Percentiles rank a stretch among this genome's conserved stretches.
Evolutionary conservation across 306 rosid species (phyloP).

Genomic region (Cucumis cinereus): DNA sequence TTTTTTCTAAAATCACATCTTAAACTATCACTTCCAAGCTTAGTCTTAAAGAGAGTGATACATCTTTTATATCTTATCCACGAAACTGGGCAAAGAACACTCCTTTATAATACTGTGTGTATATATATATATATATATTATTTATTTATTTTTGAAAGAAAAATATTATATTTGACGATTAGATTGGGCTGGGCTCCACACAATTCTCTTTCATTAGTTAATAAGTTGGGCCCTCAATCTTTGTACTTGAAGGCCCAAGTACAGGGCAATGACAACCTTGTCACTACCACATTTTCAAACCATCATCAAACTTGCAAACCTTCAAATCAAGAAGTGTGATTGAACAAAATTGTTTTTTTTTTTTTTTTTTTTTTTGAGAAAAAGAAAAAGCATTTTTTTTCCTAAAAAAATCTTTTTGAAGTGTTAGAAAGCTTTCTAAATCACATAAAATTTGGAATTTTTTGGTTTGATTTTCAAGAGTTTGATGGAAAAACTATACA

Average conservation of each 20-base stretch:
- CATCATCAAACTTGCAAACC: not conserved
- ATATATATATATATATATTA: too few relatives aligned
- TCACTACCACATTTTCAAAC: not conserved
- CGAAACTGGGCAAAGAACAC: too few relatives aligned
- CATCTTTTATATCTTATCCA: too few relatives aligned
- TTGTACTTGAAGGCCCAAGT: not conserved
- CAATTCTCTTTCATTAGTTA: not conserved
- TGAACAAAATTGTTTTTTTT: not conserved
- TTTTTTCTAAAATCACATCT: too few relatives aligned
- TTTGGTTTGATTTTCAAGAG: not conserved
- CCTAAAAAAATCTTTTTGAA: not conserved
- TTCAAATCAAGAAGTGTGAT: not conserved
- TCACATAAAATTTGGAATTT: not conserved
- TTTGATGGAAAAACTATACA: not conserved
- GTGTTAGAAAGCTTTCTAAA: not conserved
- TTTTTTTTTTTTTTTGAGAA: not conserved
- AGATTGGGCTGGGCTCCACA: not conserved
- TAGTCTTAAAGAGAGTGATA: too few relatives aligned
- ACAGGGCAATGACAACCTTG: not conserved
- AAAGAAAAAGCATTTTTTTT: not conserved
- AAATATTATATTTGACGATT: not conserved
- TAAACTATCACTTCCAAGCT: too few relatives aligned
- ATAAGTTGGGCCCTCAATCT: not conserved
- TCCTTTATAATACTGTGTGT: too few relatives aligned
- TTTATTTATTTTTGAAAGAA: not conserved